These are phyloP conservation scores for Suillus bovinus DNA, from an alignment of 768 basidiomycete genomes.

Conservation along the genomic window DNA sequence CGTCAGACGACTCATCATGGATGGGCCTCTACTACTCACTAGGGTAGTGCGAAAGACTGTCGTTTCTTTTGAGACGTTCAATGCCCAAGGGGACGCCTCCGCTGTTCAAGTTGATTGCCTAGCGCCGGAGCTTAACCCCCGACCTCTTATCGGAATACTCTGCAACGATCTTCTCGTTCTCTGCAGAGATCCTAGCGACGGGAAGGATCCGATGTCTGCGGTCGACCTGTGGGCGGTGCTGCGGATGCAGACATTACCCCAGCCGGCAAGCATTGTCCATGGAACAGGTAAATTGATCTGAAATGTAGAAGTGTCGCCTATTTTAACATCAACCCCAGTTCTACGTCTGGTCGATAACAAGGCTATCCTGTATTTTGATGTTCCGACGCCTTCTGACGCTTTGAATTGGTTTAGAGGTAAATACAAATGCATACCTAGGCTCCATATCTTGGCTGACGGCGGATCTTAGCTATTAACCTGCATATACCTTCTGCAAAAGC, in stretches of 20 bases:
- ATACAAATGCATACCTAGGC: conserved; percentile 11
- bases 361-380: conserved; percentile 87
- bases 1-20: conserved; percentile 85
- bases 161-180: conserved; percentile 94
- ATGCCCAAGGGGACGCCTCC: conserved; percentile 73
- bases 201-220: conserved; percentile 65
- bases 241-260: conserved; percentile 90
- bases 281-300: conserved; percentile 61
- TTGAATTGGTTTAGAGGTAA: conserved; percentile 89
- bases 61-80: conserved; percentile 78
- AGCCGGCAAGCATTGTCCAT: conserved; percentile 88
- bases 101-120: conserved; percentile 91
- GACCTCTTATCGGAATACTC: conserved; percentile 76
- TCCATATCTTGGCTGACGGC: conserved; percentile 6
- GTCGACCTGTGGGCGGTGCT: conserved; percentile 98
- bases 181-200: conserved; percentile 83
- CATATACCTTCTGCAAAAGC: conserved; percentile 84
- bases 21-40: conserved; percentile 81
- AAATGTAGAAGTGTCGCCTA: not conserved
- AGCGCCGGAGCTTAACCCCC: conserved; percentile 80
- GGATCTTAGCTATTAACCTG: conserved; percentile 73
- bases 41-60: conserved; percentile 88
- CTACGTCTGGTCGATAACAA: conserved; percentile 91
- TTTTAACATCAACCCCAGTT: conserved; percentile 41
- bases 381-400: conserved; percentile 80